phyloP scores from a whole-genome alignment of 768 basidiomycete genomes.

The Pleurotus ostreatus region DNA sequence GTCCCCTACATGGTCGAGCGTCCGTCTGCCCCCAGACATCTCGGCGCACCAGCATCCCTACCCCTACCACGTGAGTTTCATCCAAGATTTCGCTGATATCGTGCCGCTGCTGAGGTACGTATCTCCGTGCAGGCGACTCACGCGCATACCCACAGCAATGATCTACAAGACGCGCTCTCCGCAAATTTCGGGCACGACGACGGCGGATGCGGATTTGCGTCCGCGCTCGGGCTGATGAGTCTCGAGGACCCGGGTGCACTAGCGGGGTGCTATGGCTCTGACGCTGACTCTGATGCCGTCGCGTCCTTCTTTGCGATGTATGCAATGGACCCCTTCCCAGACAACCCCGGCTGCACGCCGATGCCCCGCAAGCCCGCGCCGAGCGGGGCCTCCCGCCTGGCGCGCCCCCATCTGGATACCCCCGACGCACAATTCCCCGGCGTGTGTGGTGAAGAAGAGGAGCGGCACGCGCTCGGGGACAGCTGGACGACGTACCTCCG shows the following conservation, averaged over 20 bases:
- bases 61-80: conserved; percentile 14
- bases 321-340: conserved; percentile 9
- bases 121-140: not conserved
- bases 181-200: conserved; percentile 10
- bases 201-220: conserved; percentile 38
- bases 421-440: conserved; percentile 19
- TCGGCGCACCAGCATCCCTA: conserved; percentile 18
- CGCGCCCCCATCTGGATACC: conserved; percentile 10
- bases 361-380: not conserved
- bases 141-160: not conserved
- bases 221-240: conserved; percentile 74
- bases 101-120: not conserved
- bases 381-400: conserved; percentile 7
- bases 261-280: conserved; percentile 38
- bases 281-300: conserved; percentile 34
- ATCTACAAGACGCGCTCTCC: not conserved
- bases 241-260: conserved; percentile 71
- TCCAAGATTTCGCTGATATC: not conserved
- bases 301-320: conserved; percentile 55
- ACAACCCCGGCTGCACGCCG: conserved; percentile 44
- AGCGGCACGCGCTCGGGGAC: conserved; percentile 51
- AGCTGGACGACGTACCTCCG: conserved; percentile 75
- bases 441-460: conserved; percentile 23
- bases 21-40: conserved; percentile 41
- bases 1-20: conserved; percentile 47